A percentile compares a stretch with the other conserved stretches of the same genome.
Conservation (phyloP, 495 filamentous ascomycete genomes). For the Xylaria scruposa region DNA sequence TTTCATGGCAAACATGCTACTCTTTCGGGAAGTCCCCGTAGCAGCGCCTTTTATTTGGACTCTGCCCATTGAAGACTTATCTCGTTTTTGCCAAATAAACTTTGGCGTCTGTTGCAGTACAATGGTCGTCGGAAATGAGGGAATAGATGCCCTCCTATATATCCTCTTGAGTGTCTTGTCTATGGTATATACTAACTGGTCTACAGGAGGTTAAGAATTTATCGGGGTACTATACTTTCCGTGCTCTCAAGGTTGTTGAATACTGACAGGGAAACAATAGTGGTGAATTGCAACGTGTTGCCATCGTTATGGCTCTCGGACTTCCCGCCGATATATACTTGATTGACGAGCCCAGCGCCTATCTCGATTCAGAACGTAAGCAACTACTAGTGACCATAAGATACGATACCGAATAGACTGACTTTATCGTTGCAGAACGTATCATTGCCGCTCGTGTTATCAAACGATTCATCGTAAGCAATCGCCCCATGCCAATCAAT, state of each 20-base stretch:
- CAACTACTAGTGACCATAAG: not conserved
- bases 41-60: not conserved
- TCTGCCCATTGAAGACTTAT: not conserved
- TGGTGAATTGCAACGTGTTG: constrained; percentile 98
- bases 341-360: constrained; percentile 94
- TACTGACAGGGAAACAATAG: constrained; percentile 40
- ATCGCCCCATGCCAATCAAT: not conserved
- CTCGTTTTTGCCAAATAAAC: not conserved
- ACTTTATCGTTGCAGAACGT: constrained; percentile 61
- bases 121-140: not conserved
- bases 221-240: constrained; percentile 57
- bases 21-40: not conserved
- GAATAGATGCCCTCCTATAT: not conserved
- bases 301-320: constrained; percentile 93
- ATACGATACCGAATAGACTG: not conserved
- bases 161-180: not conserved
- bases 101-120: not conserved
- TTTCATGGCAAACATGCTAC: not conserved
- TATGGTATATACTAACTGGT: constrained; percentile 8
- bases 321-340: constrained; percentile 98
- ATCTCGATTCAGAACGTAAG: constrained; percentile 87
- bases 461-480: constrained; percentile 83
- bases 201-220: constrained; percentile 87
- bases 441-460: constrained; percentile 96
- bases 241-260: not conserved